Conservation (phyloP, 2,329 filamentous ascomycete species). For the Periglandula ipomoeae region DNA sequence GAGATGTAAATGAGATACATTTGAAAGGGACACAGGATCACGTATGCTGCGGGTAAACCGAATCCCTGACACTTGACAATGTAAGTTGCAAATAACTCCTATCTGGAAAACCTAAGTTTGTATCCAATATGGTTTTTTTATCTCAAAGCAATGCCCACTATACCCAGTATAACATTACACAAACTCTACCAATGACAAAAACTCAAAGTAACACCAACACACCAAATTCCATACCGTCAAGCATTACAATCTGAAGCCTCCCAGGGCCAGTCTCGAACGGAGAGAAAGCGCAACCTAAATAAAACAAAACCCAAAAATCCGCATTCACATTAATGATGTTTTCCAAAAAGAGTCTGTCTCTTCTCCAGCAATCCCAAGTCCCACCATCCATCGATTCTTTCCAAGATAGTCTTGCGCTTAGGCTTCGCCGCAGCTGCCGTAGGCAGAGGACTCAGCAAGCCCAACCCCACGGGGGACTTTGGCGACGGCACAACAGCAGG, state of each 20-base stretch:
- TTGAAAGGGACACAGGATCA: no score
- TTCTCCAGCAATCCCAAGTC: constrained; percentile 40
- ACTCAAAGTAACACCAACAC: not conserved
- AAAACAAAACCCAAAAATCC: not conserved
- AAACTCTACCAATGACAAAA: not conserved
- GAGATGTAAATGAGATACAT: no score
- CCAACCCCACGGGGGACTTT: constrained; percentile 3
- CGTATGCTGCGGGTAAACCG: no score
- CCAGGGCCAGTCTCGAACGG: not conserved
- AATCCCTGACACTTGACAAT: no score
- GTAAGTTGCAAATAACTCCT: no score
- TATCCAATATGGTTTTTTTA: no score
- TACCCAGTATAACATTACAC: not conserved
- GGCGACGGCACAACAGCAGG: constrained; percentile 10
- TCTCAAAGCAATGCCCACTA: not conserved
- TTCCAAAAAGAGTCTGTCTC: constrained; percentile 27
- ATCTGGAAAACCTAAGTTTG: no score
- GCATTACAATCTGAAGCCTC: not conserved
- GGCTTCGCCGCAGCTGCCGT: constrained; percentile 19
- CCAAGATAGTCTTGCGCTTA: constrained; percentile 37
- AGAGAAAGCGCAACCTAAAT: not conserved
- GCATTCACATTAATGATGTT: not conserved
- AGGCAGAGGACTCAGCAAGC: constrained; percentile 7
- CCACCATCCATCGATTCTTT: constrained; percentile 45
- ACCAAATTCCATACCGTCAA: not conserved